Evolutionary conservation across 805 yeast species (phyloP).

Genomic region (Scheffersomyces lignosus): DNA sequence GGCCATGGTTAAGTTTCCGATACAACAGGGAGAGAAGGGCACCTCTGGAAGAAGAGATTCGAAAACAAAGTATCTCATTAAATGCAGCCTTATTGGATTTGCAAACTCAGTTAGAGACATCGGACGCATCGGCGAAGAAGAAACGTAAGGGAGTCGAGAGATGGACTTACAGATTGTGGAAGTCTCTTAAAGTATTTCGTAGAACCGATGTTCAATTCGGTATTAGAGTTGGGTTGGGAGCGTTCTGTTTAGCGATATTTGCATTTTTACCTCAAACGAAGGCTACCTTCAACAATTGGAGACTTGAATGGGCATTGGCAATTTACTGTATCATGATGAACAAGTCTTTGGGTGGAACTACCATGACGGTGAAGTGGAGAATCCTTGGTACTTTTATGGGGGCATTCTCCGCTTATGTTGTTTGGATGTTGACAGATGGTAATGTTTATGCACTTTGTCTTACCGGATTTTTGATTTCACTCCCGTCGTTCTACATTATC

Average conservation of each 20-base stretch:
- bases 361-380: slow-evolving; percentile 74
- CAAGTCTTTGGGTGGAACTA: slow-evolving; percentile 81
- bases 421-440: slow-evolving; percentile 61
- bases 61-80: slow-evolving; percentile 18
- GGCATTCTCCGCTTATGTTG: slow-evolving; percentile 56
- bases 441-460: slow-evolving; percentile 52
- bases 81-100: slow-evolving; percentile 34
- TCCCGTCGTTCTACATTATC: slow-evolving; percentile 58
- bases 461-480: slow-evolving; percentile 46
- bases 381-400: slow-evolving; percentile 76
- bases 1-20: slow-evolving; percentile 58
- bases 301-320: slow-evolving; percentile 85
- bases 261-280: slow-evolving; percentile 64
- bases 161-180: slow-evolving; percentile 44
- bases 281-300: slow-evolving; percentile 57
- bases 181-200: slow-evolving; percentile 49
- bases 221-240: slow-evolving; percentile 75
- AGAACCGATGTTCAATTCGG: slow-evolving; percentile 77
- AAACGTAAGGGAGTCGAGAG: slow-evolving; percentile 1
- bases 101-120: slow-evolving; percentile 23
- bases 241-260: slow-evolving; percentile 60
- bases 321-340: slow-evolving; percentile 83
- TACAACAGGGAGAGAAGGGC: too few species aligned
- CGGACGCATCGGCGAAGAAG: neutral
- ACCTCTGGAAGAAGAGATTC: slow-evolving; percentile 1